Conservation (phyloP, 805 yeast genomes). For the Schwanniomyces yamadae region DNA sequence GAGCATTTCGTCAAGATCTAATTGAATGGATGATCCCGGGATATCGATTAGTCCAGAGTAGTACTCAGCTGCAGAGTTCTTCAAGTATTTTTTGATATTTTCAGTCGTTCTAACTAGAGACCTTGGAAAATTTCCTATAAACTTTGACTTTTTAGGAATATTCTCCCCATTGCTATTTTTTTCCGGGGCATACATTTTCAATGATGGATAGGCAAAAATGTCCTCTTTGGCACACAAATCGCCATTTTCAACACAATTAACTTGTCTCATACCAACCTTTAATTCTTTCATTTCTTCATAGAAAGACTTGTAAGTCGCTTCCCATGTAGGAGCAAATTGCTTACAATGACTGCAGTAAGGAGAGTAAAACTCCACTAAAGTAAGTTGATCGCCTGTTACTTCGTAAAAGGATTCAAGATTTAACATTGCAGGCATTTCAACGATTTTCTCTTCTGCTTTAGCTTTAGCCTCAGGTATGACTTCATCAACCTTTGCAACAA, state of each 20-base stretch:
- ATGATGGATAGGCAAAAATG: constrained; percentile 64
- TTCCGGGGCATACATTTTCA: constrained; percentile 66
- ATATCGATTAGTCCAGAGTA: constrained; percentile 36
- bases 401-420: constrained; percentile 50
- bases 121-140: constrained; percentile 47
- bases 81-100: constrained; percentile 51
- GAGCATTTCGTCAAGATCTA: constrained; percentile 44
- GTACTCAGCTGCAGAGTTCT: constrained; percentile 51
- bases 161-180: constrained; percentile 30
- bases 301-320: constrained; percentile 54
- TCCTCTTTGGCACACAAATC: constrained; percentile 76
- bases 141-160: constrained; percentile 25
- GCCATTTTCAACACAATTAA: constrained; percentile 83
- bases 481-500: background rate
- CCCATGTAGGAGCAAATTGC: constrained; percentile 81
- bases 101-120: constrained; percentile 46
- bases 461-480: background rate
- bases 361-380: constrained; percentile 84
- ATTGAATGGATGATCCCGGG: constrained; percentile 39
- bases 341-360: constrained; percentile 88
- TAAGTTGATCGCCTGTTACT: constrained; percentile 51
- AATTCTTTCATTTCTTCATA: constrained; percentile 43
- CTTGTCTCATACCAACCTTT: constrained; percentile 63
- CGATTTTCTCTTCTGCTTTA: background rate
- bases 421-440: constrained; percentile 49